Conservation (phyloP, 2,329 filamentous ascomycete species). For the Colletotrichum shisoi region DNA sequence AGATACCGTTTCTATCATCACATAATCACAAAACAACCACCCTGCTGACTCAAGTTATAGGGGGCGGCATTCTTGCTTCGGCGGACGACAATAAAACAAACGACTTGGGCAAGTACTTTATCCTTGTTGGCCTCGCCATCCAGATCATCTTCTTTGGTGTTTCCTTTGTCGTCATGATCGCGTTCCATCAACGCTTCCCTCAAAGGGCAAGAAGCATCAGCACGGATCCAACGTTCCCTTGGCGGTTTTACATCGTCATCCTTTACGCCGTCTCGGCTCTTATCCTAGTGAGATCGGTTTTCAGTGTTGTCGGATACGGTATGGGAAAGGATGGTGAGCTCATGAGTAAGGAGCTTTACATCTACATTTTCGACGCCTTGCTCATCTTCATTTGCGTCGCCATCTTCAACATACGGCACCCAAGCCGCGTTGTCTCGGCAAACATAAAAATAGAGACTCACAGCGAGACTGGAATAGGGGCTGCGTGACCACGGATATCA, state of each 20-base stretch:
- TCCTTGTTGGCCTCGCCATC: not conserved
- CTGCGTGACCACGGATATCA: constrained; percentile 42
- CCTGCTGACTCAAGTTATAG: no score
- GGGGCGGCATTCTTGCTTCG: no score
- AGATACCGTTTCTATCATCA: no score
- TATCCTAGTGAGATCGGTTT: constrained; percentile 56
- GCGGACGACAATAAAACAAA: not conserved
- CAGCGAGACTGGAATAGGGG: not conserved
- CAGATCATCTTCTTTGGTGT: constrained; percentile 44
- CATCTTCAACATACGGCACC: constrained; percentile 42
- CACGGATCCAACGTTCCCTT: constrained; percentile 37
- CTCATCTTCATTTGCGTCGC: constrained; percentile 48
- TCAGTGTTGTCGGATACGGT: constrained; percentile 57
- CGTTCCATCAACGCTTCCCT: constrained; percentile 52
- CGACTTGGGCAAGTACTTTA: not conserved
- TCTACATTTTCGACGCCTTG: constrained; percentile 55
- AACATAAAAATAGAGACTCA: not conserved
- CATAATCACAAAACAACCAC: no score
- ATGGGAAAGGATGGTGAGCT: constrained; percentile 52
- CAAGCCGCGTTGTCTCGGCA: constrained; percentile 19
- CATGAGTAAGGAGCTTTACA: constrained; percentile 51
- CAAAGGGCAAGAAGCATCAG: constrained; percentile 37
- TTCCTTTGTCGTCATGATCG: constrained; percentile 56
- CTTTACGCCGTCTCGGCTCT: constrained; percentile 48
- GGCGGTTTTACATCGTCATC: constrained; percentile 45